Percentiles rank a stretch among this genome's conserved stretches.
These are phyloP conservation scores for Zanthoxylum bungeanum DNA, from an alignment of 345 rosid genomes.

Conservation along the genomic window DNA sequence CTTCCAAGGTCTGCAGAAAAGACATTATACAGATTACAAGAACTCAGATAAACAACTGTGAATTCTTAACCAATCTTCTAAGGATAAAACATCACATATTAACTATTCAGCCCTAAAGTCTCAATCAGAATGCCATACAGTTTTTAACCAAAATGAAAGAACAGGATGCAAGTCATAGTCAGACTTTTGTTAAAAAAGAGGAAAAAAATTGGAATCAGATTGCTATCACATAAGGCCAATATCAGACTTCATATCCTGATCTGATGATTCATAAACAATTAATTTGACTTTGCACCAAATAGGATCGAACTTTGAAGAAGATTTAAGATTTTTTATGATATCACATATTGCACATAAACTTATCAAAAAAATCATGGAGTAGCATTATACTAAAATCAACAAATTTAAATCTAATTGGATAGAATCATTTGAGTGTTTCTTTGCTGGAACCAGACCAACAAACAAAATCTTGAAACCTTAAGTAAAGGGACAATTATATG, in stretches of 20 bases:
- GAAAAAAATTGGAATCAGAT: neutral
- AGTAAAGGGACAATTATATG: neutral
- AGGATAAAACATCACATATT: neutral
- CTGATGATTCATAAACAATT: neutral
- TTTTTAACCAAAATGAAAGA: neutral
- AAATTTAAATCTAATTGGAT: neutral
- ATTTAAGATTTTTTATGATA: neutral
- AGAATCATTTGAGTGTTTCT: neutral
- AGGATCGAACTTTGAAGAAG: neutral
- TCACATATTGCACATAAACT: neutral
- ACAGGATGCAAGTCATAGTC: neutral
- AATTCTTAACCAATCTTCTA: neutral
- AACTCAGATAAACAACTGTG: neutral
- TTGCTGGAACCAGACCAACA: neutral
- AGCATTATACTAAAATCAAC: neutral
- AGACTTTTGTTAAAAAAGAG: neutral
- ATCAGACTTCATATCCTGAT: neutral
- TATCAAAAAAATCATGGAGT: neutral
- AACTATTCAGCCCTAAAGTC: constrained; percentile 1
- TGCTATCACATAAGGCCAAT: neutral
- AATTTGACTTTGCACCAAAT: neutral
- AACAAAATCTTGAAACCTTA: neutral
- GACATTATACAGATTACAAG: neutral
- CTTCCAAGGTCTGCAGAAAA: constrained; percentile 62
- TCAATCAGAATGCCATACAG: neutral